Evolutionary conservation across 2,329 filamentous ascomycete species (phyloP).

Genomic region (Hirsutella thompsonii): DNA sequence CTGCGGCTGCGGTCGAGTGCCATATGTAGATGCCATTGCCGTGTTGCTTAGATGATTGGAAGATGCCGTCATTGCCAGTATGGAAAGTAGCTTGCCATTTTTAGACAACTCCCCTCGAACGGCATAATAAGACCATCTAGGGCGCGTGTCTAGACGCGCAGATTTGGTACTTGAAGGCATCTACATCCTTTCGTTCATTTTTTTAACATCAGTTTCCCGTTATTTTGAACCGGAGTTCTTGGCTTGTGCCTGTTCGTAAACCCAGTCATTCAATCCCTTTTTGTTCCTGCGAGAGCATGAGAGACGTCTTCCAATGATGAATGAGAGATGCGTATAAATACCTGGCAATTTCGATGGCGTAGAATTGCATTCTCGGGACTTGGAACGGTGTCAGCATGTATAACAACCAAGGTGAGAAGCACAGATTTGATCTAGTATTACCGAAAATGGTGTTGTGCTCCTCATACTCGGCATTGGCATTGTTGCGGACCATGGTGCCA

Average conservation of each 20-base stretch:
- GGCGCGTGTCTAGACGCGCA: too few relatives aligned
- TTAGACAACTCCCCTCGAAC: too few relatives aligned
- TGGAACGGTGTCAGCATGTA: neutral
- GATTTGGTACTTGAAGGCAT: too few relatives aligned
- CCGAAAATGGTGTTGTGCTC: constrained; percentile 87
- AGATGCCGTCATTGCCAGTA: too few relatives aligned
- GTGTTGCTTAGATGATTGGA: too few relatives aligned
- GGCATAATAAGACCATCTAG: too few relatives aligned
- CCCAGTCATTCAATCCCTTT: constrained; percentile 87
- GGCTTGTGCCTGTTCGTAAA: constrained; percentile 71
- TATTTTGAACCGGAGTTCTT: constrained; percentile 25
- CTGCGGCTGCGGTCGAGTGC: too few relatives aligned
- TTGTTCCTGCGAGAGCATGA: constrained; percentile 51
- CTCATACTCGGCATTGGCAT: constrained; percentile 71
- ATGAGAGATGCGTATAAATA: constrained; percentile 6
- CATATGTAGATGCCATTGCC: too few relatives aligned
- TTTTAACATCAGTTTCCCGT: neutral
- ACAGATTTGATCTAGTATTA: constrained; percentile 30
- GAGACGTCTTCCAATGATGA: neutral
- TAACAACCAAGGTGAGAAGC: neutral
- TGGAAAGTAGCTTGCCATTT: too few relatives aligned
- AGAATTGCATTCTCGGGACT: constrained; percentile 45
- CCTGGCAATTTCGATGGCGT: constrained; percentile 40
- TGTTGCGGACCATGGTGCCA: constrained; percentile 78
- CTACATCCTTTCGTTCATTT: too few relatives aligned